Percentiles rank a stretch among this genome's conserved stretches.
phyloP scores from a whole-genome alignment of 257 asterid species.

The Jaltomata sinuosa region DNA sequence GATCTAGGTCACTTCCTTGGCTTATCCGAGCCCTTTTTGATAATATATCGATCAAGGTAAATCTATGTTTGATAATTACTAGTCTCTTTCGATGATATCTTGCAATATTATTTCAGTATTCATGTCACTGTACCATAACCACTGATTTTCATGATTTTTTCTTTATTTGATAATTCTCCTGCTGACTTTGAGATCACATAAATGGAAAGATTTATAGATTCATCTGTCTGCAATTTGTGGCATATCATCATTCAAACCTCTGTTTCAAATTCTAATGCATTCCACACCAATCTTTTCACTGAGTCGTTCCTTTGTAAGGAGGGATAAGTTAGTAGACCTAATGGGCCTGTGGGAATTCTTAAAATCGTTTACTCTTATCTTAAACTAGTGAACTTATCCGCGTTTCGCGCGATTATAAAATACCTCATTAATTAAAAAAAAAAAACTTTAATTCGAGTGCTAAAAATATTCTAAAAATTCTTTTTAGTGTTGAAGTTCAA shows the following conservation, averaged over 20 bases:
- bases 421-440: too few relatives aligned
- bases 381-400: too few relatives aligned
- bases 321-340: slow-evolving; percentile 6
- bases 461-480: too few relatives aligned
- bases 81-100: not conserved
- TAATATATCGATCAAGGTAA: slow-evolving; percentile 87
- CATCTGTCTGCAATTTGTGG: not conserved
- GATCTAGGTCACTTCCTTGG: slow-evolving; percentile 97
- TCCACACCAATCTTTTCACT: not conserved
- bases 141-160: not conserved
- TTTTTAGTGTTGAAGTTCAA: too few relatives aligned
- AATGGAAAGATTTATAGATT: slow-evolving; percentile 2
- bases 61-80: not conserved
- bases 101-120: not conserved
- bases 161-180: not conserved
- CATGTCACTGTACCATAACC: not conserved
- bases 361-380: not conserved
- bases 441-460: too few relatives aligned
- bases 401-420: too few relatives aligned
- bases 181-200: not conserved
- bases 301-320: slow-evolving; percentile 11
- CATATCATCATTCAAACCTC: not conserved
- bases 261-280: slow-evolving; percentile 1
- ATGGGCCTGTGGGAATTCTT: not conserved
- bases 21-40: slow-evolving; percentile 91